Evolutionary conservation across 2,329 filamentous ascomycete genomes (phyloP).

Genomic region (Byssothecium circinans): DNA sequence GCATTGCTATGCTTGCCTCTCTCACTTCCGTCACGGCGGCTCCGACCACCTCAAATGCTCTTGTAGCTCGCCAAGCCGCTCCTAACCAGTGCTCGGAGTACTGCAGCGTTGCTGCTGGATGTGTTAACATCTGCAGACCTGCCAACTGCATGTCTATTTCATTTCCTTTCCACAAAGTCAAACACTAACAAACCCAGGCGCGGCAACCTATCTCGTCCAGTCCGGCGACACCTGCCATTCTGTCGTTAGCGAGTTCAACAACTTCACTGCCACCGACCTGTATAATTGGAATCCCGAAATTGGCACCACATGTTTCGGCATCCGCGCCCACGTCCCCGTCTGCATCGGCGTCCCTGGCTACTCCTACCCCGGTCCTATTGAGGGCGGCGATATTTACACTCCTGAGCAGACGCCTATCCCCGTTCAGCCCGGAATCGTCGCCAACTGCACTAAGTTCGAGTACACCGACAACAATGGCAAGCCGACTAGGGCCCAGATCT

Average conservation of each 20-base stretch:
- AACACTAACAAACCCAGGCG: conserved; percentile 8
- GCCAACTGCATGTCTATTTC: conserved; percentile 21
- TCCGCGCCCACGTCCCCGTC: conserved; percentile 37
- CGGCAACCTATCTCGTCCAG: conserved; percentile 29
- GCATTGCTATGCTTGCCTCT: conserved; percentile 18
- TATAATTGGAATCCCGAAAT: conserved; percentile 40
- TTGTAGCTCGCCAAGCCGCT: conserved; percentile 14
- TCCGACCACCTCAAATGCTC: conserved; percentile 5
- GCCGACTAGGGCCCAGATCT: conserved; percentile 11
- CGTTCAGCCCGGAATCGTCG: conserved; percentile 31
- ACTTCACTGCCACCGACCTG: conserved; percentile 40
- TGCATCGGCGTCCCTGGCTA: conserved; percentile 33
- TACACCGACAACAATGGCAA: conserved; percentile 17
- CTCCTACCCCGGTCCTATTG: conserved; percentile 21
- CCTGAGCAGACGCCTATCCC: conserved; percentile 28
- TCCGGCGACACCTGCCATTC: conserved; percentile 34
- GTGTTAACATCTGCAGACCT: conserved; percentile 23
- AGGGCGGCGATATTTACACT: conserved; percentile 21
- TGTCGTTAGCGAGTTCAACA: conserved; percentile 33
- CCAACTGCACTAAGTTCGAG: conserved; percentile 33
- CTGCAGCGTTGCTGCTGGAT: conserved; percentile 23
- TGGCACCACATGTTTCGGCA: conserved; percentile 30
- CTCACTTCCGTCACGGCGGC: conserved; percentile 6
- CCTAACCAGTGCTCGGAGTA: conserved; percentile 21
- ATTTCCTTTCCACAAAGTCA: neutral